Evolutionary conservation across 805 yeast species (phyloP).

Genomic region (Schizosaccharomyces japonicus): DNA sequence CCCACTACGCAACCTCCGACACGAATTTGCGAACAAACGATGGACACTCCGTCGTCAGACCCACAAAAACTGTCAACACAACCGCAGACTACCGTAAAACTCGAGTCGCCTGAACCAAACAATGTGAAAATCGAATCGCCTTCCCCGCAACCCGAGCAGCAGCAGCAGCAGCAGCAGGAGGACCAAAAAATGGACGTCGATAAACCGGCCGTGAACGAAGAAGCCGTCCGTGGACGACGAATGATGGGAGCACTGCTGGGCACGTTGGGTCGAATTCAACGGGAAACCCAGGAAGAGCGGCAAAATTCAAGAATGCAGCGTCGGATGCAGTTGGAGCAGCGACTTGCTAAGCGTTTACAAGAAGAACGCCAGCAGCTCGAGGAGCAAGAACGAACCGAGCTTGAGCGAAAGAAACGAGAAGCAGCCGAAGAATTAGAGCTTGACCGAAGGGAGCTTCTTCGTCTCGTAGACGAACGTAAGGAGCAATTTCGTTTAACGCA

Average conservation of each 20-base stretch:
- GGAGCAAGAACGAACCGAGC: neutral
- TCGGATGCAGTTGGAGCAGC: neutral
- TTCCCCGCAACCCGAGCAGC: too few relatives aligned
- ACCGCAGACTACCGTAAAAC: too few relatives aligned
- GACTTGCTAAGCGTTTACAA: neutral
- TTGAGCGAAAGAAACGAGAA: neutral
- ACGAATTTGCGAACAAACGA: too few relatives aligned
- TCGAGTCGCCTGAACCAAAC: too few relatives aligned
- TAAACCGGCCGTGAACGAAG: neutral
- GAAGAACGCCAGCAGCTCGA: neutral
- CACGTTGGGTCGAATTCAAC: neutral
- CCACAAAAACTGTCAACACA: too few relatives aligned
- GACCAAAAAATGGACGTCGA: neutral
- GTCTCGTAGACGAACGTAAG: too few relatives aligned
- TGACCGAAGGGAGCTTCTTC: too few relatives aligned
- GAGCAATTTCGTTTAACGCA: too few relatives aligned
- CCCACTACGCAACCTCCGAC: too few relatives aligned
- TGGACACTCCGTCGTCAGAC: too few relatives aligned
- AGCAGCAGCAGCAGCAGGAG: too few relatives aligned
- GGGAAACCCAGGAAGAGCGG: neutral
- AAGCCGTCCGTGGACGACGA: neutral
- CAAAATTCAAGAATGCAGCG: neutral
- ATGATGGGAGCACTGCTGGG: slow-evolving; percentile 4
- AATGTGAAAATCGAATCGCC: too few relatives aligned
- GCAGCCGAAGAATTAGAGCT: neutral